Percentiles rank a stretch among this genome's conserved stretches.
phyloP scores from a whole-genome alignment of 345 rosid species.

The Hevea brasiliensis region DNA sequence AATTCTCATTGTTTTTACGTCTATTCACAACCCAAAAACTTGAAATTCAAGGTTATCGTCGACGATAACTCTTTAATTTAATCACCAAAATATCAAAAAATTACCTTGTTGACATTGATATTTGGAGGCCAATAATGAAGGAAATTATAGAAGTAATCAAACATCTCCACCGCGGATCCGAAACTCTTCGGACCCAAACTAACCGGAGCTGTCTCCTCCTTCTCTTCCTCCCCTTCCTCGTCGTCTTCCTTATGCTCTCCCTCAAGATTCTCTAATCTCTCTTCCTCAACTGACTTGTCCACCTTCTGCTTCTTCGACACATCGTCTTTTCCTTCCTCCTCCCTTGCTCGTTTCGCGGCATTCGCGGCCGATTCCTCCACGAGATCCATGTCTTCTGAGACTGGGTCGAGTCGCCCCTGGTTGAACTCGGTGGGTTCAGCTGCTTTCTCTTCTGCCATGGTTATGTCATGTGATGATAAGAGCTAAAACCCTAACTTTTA shows the following conservation, averaged over 20 bases:
- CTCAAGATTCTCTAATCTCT: slow-evolving; percentile 14
- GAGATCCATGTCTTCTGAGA: slow-evolving; percentile 15
- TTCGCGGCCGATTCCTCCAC: slow-evolving; percentile 2
- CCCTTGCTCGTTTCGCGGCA: slow-evolving; percentile 18
- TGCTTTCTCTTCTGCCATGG: slow-evolving; percentile 12
- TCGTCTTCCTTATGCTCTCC: slow-evolving; percentile 29
- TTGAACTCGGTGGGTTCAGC: slow-evolving; percentile 5
- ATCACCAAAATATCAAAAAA: neutral
- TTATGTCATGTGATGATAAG: neutral
- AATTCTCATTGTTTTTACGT: neutral
- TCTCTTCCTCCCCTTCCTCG: slow-evolving; percentile 29
- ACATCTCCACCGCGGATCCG: slow-evolving; percentile 68
- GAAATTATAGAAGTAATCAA: slow-evolving; percentile 61
- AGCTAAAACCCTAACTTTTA: slow-evolving; percentile 10
- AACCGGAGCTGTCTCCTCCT: slow-evolving; percentile 35
- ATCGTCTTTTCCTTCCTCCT: slow-evolving; percentile 26
- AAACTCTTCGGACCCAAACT: slow-evolving; percentile 84
- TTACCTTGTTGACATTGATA: slow-evolving; percentile 66
- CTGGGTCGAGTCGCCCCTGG: slow-evolving; percentile 6
- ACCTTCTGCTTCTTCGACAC: slow-evolving; percentile 60
- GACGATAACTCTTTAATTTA: neutral
- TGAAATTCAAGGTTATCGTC: neutral
- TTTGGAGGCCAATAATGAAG: slow-evolving; percentile 70
- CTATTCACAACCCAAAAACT: neutral
- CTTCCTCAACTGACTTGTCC: slow-evolving; percentile 23